Evolutionary conservation across 176 grass and related monocot genomes (phyloP), one percentile per base, ranked within the genome.

Genomic region (Rhynchospora pubera): DNA sequence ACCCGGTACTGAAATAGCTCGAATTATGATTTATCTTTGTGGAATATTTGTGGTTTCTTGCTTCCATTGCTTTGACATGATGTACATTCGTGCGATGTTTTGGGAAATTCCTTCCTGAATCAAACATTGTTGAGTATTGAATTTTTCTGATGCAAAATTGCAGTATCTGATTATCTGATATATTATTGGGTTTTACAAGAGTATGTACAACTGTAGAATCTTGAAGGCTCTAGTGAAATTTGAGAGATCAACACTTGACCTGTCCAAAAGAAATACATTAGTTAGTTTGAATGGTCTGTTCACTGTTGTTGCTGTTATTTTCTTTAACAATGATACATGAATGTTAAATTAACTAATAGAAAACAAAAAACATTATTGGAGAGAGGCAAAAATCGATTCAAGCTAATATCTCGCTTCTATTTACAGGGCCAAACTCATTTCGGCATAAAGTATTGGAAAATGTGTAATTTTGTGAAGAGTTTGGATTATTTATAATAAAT

Each of bases 1-100:
- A 82, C 3, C 80, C 84, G 18, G 83, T 53, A 21, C 91, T 64
- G 77, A 91, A 94, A 62, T 92, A 97, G 5, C 83, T 87, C 0
- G 89, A 68, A 50, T 66, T 28, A 21, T 19, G 21, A 82, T 82
- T 65, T 28, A 52, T 82, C 42, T 82, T 66, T 50, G 19, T 52
- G 1, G 61, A 64, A 24, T 39, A 39, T 39, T 18, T 65, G 24
- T 26, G 62, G 32, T 64, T 82, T 82, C 61, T 51, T 23, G 60
- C 60, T 52, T 66, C 79, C 22, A 51, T 82, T 62, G 18, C 10
- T 65, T 26, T 26, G 57, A 65, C 45, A 47, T 65, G 58, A 65
- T 30, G 6, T 11, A 16, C 57, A 62, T 44, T 30, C 21, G 55
- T 79, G 7, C 7, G 19, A 62, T 80, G 43, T 16, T 24, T 62